These are phyloP conservation scores for Mytilinidion resinicola DNA, from an alignment of 495 filamentous ascomycete species.

Conservation along the genomic window DNA sequence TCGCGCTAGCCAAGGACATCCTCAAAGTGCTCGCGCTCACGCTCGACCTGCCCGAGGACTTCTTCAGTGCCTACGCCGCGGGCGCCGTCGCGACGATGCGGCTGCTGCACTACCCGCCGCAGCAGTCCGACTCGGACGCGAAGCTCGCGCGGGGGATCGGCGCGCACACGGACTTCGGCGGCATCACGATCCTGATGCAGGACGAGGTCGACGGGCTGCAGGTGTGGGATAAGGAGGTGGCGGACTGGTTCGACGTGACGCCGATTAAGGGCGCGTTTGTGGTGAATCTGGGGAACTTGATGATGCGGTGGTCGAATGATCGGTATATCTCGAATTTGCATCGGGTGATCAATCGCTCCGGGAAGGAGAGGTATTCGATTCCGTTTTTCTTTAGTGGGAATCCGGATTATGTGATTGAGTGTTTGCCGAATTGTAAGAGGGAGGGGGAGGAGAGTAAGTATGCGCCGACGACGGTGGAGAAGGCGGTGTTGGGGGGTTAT, in stretches of 20 bases:
- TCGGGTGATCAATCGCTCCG: conserved; percentile 30
- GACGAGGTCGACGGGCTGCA: conserved; percentile 34
- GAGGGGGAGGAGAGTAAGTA: conserved; percentile 27
- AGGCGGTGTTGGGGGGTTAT: conserved; percentile 29
- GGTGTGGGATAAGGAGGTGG: conserved; percentile 28
- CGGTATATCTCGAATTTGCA: conserved; percentile 37
- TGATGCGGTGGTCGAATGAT: conserved; percentile 28
- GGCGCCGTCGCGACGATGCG: conserved; percentile 28
- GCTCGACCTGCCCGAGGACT: conserved; percentile 11
- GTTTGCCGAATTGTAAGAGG: conserved; percentile 23
- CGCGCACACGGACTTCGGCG: conserved; percentile 40
- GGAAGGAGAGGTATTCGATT: conserved; percentile 17
- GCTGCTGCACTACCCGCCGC: conserved; percentile 39
- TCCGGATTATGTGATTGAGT: conserved; percentile 32
- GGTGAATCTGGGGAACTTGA: conserved; percentile 38
- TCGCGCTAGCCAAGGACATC: conserved; percentile 1
- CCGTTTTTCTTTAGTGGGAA: conserved; percentile 32
- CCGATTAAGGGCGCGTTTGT: conserved; percentile 34
- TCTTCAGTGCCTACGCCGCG: conserved; percentile 32
- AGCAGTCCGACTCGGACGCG: conserved; percentile 12
- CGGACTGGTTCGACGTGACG: conserved; percentile 30
- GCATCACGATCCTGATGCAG: conserved; percentile 39
- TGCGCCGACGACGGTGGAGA: conserved; percentile 31
- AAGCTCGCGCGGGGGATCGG: conserved; percentile 29
- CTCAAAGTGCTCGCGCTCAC: conserved; percentile 4